Evolutionary conservation across 2,329 filamentous ascomycete genomes (phyloP).

Genomic region (Colletotrichum chrysophilum): DNA sequence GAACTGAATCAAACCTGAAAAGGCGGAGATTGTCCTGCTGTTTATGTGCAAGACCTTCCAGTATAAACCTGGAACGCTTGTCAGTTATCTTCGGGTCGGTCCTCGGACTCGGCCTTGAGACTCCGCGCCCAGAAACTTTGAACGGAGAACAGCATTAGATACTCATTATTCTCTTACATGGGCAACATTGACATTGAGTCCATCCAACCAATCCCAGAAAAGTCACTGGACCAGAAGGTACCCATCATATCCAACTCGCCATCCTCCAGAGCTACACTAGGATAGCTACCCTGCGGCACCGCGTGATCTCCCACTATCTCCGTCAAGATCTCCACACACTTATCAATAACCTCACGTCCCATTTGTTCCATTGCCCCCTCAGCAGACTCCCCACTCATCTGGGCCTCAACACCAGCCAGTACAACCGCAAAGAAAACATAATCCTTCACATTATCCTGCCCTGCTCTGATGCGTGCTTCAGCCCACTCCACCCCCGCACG

Average conservation of each 20-base stretch:
- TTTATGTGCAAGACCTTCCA: background rate
- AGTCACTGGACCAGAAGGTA: background rate
- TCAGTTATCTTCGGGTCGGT: background rate
- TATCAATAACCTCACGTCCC: background rate
- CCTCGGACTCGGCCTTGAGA: background rate
- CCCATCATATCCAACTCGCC: background rate
- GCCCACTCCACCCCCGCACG: slow-evolving; percentile 33
- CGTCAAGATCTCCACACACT: background rate
- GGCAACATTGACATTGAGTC: background rate
- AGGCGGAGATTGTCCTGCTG: background rate
- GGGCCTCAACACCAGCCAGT: background rate
- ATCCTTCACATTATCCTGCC: slow-evolving; percentile 48
- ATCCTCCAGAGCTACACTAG: background rate
- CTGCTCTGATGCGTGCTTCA: slow-evolving; percentile 38
- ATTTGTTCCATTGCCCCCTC: background rate
- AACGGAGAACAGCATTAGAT: background rate
- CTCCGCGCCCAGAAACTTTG: background rate
- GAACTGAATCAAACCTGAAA: background rate
- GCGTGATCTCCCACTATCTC: background rate
- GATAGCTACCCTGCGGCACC: background rate
- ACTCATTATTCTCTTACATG: background rate
- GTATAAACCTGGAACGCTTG: background rate
- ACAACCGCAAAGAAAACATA: slow-evolving; percentile 25
- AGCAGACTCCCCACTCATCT: background rate
- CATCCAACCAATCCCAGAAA: background rate